A percentile compares a stretch with the other conserved stretches of the same genome.
phyloP scores from a whole-genome alignment of 2,329 filamentous ascomycete species.

The Ascochyta rabiei region DNA sequence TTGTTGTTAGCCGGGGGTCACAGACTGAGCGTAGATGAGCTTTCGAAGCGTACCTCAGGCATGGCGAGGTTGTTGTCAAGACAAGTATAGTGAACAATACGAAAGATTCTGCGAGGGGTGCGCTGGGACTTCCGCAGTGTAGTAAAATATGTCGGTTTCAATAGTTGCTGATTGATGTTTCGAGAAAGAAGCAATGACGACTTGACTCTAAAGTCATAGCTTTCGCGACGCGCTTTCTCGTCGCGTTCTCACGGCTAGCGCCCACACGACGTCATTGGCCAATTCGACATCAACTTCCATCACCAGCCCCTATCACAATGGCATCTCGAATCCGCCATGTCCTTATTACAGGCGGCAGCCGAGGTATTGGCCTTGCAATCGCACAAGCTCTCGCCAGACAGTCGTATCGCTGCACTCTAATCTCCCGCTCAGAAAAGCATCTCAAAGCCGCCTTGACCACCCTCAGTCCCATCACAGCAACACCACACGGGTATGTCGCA shows the following conservation, averaged over 20 bases:
- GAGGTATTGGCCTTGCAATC: conserved; percentile 48
- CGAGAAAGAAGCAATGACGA: conserved; percentile 6
- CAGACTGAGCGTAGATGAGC: neutral
- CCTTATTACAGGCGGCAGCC: conserved; percentile 48
- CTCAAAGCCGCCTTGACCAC: conserved; percentile 33
- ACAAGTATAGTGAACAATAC: neutral
- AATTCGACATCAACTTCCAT: conserved; percentile 8
- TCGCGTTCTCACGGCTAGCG: conserved; percentile 36
- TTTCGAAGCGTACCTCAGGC: conserved; percentile 40
- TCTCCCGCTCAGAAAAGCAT: conserved; percentile 35
- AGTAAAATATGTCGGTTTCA: no score
- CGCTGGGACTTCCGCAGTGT: no score
- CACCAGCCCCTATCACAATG: conserved; percentile 1
- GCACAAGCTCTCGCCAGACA: conserved; percentile 42
- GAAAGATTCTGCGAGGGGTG: neutral
- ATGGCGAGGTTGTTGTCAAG: conserved; percentile 23
- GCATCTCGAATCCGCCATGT: conserved; percentile 27
- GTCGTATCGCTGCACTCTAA: conserved; percentile 38
- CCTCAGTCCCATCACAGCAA: conserved; percentile 19
- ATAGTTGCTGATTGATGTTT: neutral
- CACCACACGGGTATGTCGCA: conserved; percentile 32
- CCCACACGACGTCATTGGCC: conserved; percentile 32
- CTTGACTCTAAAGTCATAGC: conserved; percentile 8
- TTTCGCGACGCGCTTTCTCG: conserved; percentile 7
- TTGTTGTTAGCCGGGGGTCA: neutral